These are phyloP conservation scores for Pestalotiopsis sp. DNA, from an alignment of 2,329 filamentous ascomycete species.

Conservation along the genomic window DNA sequence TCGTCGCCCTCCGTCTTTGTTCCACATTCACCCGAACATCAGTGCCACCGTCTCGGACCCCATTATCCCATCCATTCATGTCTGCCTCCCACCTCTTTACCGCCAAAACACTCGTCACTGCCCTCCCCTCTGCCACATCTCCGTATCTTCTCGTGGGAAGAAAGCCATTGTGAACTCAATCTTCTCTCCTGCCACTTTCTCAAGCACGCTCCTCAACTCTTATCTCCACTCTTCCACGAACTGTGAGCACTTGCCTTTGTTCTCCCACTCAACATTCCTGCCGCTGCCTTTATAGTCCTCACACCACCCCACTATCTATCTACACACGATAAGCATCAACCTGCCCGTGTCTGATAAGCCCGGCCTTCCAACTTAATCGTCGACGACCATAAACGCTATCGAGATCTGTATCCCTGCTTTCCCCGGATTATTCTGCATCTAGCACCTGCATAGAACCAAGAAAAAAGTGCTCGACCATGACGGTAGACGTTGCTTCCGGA, in stretches of 20 bases:
- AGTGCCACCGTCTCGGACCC: not conserved
- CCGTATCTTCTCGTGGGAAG: not conserved
- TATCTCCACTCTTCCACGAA: not conserved
- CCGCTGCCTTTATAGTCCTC: not conserved
- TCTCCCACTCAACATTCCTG: not conserved
- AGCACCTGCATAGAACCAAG: not conserved
- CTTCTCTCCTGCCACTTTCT: not conserved
- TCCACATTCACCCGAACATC: not conserved
- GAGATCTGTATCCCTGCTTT: not conserved
- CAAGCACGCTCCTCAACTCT: not conserved
- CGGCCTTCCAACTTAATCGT: not conserved
- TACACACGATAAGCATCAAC: not conserved
- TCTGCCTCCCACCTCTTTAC: not conserved
- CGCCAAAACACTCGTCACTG: constrained; percentile 1
- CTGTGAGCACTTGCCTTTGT: not conserved
- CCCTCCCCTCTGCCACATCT: not conserved
- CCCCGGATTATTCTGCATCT: constrained; percentile 9
- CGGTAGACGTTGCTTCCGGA: constrained; percentile 25
- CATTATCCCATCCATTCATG: too few species aligned
- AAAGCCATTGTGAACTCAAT: not conserved
- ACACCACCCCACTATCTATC: not conserved
- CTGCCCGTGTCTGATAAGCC: not conserved
- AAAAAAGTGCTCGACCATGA: constrained; percentile 21
- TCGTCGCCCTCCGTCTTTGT: not conserved
- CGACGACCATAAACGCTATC: constrained; percentile 5